phyloP scores from a whole-genome alignment of 2,329 filamentous ascomycete genomes.

The Teratosphaeria pseudoeucalypti region DNA sequence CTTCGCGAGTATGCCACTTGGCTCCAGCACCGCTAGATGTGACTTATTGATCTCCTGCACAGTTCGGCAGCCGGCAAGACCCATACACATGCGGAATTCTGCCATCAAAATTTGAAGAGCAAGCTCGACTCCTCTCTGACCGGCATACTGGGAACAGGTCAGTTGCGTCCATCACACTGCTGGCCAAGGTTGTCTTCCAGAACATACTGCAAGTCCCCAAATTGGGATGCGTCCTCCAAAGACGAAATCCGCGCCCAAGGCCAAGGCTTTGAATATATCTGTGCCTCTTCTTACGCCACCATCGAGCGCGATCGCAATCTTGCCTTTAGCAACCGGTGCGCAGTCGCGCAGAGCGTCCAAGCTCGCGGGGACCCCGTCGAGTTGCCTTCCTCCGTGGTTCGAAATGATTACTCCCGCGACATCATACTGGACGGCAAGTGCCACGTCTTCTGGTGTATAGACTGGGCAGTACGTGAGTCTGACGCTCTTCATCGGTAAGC shows the following conservation, averaged over 20 bases:
- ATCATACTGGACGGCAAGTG: conserved; percentile 32
- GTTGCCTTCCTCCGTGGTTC: conserved; percentile 43
- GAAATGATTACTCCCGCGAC: conserved; percentile 42
- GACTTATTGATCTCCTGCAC: neutral
- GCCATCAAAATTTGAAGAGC: neutral
- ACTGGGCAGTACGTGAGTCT: neutral
- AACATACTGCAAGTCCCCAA: neutral
- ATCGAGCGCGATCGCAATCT: conserved; percentile 40
- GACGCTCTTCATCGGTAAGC: neutral
- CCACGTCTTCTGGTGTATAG: conserved; percentile 29
- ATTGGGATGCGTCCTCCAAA: neutral
- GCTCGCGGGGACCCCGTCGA: conserved; percentile 33
- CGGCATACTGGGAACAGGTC: neutral
- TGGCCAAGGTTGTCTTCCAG: neutral
- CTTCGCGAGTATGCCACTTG: neutral
- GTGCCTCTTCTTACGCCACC: conserved; percentile 40
- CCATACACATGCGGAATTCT: neutral
- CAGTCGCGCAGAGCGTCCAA: neutral
- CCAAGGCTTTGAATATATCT: conserved; percentile 43
- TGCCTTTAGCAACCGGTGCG: neutral
- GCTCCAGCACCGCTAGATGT: neutral
- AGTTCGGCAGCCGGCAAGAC: neutral
- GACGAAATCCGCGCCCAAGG: conserved; percentile 37
- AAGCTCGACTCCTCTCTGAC: neutral
- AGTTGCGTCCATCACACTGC: neutral